A percentile compares a stretch with the other conserved stretches of the same genome.
These are phyloP conservation scores for Penicillium silybi DNA, from an alignment of 495 filamentous ascomycete species.

Conservation along the genomic window DNA sequence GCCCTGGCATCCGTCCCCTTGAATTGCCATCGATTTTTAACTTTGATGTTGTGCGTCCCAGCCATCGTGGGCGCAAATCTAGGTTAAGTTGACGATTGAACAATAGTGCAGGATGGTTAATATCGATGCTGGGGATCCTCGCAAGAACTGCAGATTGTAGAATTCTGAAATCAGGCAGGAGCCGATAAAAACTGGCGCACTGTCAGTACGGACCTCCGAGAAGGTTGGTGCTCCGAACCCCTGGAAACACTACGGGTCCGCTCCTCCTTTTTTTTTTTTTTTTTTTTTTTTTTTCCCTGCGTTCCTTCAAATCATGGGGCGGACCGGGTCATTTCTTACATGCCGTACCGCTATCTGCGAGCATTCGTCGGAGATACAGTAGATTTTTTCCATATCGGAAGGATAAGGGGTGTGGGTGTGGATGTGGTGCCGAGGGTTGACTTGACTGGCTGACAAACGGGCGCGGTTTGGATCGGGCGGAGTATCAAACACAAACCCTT, in stretches of 20 bases:
- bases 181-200: neutral
- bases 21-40: neutral
- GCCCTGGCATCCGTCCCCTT: constrained; percentile 3
- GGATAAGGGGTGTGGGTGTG: constrained; percentile 3
- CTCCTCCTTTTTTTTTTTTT: neutral
- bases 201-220: constrained; percentile 18
- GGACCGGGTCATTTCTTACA: constrained; percentile 7
- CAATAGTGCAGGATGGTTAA: neutral
- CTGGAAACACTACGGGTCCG: constrained; percentile 11
- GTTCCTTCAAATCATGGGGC: neutral
- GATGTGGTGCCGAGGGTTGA: constrained; percentile 9
- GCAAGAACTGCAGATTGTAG: neutral
- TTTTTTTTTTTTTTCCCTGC: neutral
- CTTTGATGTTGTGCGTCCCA: neutral
- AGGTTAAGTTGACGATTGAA: neutral
- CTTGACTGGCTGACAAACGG: constrained; percentile 14
- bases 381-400: neutral
- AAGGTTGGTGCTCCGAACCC: constrained; percentile 23
- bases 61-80: neutral
- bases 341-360: neutral
- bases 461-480: neutral
- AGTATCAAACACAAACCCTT: neutral
- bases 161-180: neutral
- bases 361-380: neutral
- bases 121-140: neutral